phyloP scores from a whole-genome alignment of 108 stramenopile species.

The Fragilaria crotonensis region DNA sequence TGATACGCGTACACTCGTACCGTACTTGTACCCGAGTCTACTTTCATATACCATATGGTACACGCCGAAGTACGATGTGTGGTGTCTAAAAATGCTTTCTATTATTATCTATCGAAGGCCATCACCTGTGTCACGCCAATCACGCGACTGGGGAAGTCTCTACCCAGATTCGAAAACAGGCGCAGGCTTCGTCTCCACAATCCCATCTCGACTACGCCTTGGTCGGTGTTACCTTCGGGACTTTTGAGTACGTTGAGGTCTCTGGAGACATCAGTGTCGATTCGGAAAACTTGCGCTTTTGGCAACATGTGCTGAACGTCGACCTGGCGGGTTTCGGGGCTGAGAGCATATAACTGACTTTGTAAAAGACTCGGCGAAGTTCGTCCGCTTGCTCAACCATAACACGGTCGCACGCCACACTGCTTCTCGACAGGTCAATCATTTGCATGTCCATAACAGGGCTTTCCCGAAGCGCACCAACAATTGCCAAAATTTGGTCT shows the following conservation, averaged over 20 bases:
- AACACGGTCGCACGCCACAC: not conserved
- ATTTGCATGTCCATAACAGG: slow-evolving; percentile 23
- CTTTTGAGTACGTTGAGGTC: not conserved
- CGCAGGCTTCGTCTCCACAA: no score
- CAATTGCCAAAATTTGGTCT: slow-evolving; percentile 20
- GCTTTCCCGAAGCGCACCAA: slow-evolving; percentile 13
- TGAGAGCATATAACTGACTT: not conserved
- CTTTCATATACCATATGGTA: no score
- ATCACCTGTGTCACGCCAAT: no score
- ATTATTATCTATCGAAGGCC: no score
- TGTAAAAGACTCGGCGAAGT: slow-evolving; percentile 20
- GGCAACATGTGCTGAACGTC: not conserved
- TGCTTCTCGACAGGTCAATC: slow-evolving; percentile 3
- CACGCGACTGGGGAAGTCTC: no score
- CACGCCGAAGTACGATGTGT: no score
- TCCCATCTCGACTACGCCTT: not conserved
- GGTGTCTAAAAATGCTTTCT: no score
- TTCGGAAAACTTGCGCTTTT: not conserved
- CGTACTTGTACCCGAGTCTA: no score
- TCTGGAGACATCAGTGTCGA: not conserved
- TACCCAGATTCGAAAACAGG: no score
- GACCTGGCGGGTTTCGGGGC: not conserved
- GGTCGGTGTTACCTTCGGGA: slow-evolving; percentile 9
- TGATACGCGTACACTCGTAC: no score
- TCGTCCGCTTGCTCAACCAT: slow-evolving; percentile 13